These are phyloP conservation scores for Termitomyces sp. DNA, from an alignment of 768 basidiomycete species.

Conservation along the genomic window DNA sequence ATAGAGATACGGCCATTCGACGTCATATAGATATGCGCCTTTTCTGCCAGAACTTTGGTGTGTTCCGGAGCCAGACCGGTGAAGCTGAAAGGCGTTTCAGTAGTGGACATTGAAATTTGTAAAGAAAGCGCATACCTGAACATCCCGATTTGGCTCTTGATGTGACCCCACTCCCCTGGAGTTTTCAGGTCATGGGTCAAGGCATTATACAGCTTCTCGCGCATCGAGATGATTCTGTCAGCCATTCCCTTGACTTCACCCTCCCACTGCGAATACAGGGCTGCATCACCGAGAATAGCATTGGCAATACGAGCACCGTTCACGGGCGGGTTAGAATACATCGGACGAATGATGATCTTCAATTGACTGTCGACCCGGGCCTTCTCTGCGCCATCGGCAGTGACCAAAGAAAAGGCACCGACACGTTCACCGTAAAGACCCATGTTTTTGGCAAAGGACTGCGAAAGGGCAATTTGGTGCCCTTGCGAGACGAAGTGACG, in stretches of 20 bases:
- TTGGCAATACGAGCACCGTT: constrained; percentile 86
- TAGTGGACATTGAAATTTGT: not conserved
- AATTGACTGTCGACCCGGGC: constrained; percentile 89
- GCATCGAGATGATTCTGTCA: constrained; percentile 89
- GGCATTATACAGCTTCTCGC: constrained; percentile 74
- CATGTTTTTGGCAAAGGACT: constrained; percentile 99
- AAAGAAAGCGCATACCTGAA: constrained; percentile 64
- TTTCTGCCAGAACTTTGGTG: constrained; percentile 78
- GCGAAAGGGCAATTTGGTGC: constrained; percentile 86
- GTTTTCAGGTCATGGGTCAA: constrained; percentile 79
- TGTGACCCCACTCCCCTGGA: constrained; percentile 93
- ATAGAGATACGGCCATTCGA: constrained; percentile 89
- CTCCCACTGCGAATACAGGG: constrained; percentile 85
- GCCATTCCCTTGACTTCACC: constrained; percentile 94
- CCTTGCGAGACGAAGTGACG: constrained; percentile 90
- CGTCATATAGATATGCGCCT: constrained; percentile 94
- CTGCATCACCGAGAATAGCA: constrained; percentile 70
- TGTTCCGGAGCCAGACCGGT: constrained; percentile 80
- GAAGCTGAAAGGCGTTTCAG: constrained; percentile 46
- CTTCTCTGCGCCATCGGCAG: constrained; percentile 66
- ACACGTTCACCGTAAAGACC: constrained; percentile 98
- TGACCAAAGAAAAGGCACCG: constrained; percentile 89
- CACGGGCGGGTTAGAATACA: constrained; percentile 97
- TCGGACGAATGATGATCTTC: constrained; percentile 91
- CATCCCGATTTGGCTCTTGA: constrained; percentile 96